These are phyloP conservation scores for Lipomyces oligophaga DNA, from an alignment of 805 yeast genomes.

Conservation along the genomic window DNA sequence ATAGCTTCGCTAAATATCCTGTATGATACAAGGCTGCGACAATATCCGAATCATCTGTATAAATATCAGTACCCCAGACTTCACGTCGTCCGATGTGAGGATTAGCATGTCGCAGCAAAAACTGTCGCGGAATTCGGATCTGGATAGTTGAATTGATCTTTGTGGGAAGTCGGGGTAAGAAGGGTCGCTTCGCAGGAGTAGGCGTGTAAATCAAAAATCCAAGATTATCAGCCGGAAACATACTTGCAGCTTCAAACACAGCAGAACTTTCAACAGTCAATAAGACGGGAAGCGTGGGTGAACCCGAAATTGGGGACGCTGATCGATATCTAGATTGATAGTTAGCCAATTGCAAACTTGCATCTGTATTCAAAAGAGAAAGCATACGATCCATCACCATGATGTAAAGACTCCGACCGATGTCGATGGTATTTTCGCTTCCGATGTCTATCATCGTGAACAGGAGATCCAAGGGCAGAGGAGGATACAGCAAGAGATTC, in stretches of 20 bases:
- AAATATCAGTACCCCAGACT: constrained; percentile 90
- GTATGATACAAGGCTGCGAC: constrained; percentile 69
- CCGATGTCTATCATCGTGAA: constrained; percentile 14
- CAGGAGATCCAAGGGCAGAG: constrained; percentile 12
- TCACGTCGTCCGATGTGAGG: constrained; percentile 46
- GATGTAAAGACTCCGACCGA: neutral
- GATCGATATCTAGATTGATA: constrained; percentile 1
- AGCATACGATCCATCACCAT: neutral
- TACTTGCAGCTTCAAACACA: constrained; percentile 42
- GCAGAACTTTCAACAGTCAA: constrained; percentile 41
- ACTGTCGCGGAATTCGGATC: constrained; percentile 51
- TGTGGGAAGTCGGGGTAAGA: constrained; percentile 33
- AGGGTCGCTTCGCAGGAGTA: constrained; percentile 3
- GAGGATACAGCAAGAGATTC: constrained; percentile 9
- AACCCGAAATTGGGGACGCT: neutral
- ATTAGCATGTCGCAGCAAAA: constrained; percentile 40
- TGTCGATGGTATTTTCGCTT: constrained; percentile 32
- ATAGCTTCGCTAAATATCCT: constrained; percentile 63
- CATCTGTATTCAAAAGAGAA: neutral
- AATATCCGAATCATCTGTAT: constrained; percentile 90
- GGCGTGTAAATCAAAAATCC: constrained; percentile 56
- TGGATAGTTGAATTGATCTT: constrained; percentile 45
- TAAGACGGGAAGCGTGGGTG: neutral
- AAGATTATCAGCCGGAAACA: constrained; percentile 46
- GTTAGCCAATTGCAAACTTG: neutral